A percentile compares a stretch with the other conserved stretches of the same genome.
Evolutionary conservation across 306 rosid genomes (phyloP).

Genomic region (Geum urbanum): DNA sequence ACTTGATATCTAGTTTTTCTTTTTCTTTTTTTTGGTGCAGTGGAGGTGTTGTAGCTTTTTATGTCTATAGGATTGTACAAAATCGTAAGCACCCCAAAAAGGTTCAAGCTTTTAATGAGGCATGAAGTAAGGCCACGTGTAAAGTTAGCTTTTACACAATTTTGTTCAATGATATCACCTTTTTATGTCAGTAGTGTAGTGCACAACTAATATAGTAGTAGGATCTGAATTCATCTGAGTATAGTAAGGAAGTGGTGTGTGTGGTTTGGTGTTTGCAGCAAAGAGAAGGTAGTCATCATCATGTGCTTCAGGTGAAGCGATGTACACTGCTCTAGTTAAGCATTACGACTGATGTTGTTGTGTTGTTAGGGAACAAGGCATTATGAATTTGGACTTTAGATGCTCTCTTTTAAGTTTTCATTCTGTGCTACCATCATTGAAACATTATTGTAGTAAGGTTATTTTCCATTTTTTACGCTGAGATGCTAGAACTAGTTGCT

Average conservation of each 20-base stretch:
- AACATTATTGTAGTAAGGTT: slow-evolving; percentile 7
- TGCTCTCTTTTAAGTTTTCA: not conserved
- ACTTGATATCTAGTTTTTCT: slow-evolving; percentile 21
- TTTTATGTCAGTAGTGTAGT: not conserved
- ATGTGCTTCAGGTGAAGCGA: not conserved
- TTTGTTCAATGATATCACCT: not conserved
- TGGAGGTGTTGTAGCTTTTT: slow-evolving; percentile 64
- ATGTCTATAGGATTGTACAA: slow-evolving; percentile 50
- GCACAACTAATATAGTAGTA: not conserved
- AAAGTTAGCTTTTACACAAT: slow-evolving; percentile 33
- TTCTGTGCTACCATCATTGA: not conserved
- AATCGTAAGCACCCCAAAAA: slow-evolving; percentile 35
- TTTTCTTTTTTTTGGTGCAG: no score
- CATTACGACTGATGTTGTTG: not conserved
- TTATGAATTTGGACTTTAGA: not conserved
- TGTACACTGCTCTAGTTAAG: slow-evolving; percentile 1
- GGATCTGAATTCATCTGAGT: not conserved
- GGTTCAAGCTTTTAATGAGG: slow-evolving; percentile 42
- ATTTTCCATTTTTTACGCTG: not conserved
- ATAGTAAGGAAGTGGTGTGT: not conserved
- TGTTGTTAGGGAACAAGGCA: not conserved
- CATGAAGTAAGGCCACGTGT: slow-evolving; percentile 32
- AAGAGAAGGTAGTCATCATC: not conserved
- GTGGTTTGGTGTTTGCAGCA: not conserved
- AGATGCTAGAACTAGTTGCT: slow-evolving; percentile 4